Evolutionary conservation across 306 rosid genomes (phyloP).

Genomic region (Ormosia semicastrata): DNA sequence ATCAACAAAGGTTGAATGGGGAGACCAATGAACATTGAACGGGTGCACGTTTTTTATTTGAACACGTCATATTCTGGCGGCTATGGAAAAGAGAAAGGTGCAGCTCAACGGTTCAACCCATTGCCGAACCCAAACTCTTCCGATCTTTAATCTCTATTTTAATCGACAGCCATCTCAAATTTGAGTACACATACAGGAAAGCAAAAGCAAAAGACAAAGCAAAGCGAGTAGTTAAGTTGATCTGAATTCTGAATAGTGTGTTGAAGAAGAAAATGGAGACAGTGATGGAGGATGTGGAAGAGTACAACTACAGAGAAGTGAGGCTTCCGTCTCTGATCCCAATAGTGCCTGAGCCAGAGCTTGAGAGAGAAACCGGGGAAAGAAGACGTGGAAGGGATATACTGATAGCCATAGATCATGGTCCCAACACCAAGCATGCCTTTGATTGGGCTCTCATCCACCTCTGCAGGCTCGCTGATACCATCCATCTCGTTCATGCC

Average conservation of each 20-base stretch:
- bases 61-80: neutral
- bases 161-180: too few species aligned
- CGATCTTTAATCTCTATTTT: too few species aligned
- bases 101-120: neutral
- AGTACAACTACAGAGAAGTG: constrained; percentile 76
- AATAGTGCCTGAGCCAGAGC: constrained; percentile 49
- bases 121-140: too few species aligned
- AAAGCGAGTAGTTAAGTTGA: neutral
- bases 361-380: constrained; percentile 70
- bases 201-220: too few species aligned
- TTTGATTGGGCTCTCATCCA: constrained; percentile 93
- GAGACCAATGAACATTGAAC: neutral
- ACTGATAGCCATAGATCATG: constrained; percentile 75
- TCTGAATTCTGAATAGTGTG: neutral
- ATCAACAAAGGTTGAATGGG: neutral
- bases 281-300: constrained; percentile 67
- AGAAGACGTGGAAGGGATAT: constrained; percentile 76
- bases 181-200: too few species aligned
- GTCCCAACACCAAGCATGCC: constrained; percentile 75
- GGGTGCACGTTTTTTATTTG: neutral
- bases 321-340: constrained; percentile 50
- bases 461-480: constrained; percentile 74
- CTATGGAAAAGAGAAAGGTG: neutral
- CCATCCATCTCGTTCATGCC: constrained; percentile 76
- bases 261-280: constrained; percentile 43